Percentiles rank a stretch among this genome's conserved stretches.
These are phyloP conservation scores for Fusarium ambrosium DNA, from an alignment of 2,329 filamentous ascomycete species.

Conservation along the genomic window DNA sequence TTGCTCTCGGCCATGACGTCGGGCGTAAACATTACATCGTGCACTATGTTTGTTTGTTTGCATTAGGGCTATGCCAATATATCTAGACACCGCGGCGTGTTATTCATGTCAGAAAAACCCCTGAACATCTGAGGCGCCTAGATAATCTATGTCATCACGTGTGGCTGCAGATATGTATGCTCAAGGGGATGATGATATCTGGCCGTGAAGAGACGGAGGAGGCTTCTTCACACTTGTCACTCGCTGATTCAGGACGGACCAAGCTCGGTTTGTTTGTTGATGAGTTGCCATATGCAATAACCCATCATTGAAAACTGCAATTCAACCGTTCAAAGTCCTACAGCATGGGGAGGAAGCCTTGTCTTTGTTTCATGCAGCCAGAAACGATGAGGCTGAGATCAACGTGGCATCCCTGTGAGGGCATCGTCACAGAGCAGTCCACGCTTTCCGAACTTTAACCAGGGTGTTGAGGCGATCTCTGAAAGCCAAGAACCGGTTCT, in stretches of 20 bases:
- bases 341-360: neutral
- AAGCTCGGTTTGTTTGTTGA: neutral
- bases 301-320: neutral
- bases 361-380: neutral
- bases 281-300: neutral
- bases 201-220: neutral
- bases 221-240: neutral
- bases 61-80: neutral
- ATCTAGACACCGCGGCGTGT: neutral
- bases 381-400: neutral
- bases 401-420: neutral
- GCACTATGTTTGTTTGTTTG: neutral
- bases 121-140: neutral
- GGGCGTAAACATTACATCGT: neutral
- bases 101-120: neutral
- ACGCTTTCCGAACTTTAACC: neutral
- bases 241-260: neutral
- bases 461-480: slow-evolving; percentile 1
- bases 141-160: neutral
- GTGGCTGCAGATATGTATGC: neutral
- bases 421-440: neutral
- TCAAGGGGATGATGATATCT: neutral
- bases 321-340: neutral
- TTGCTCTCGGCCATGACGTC: neutral
- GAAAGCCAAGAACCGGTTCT: neutral